Evolutionary conservation across 2,329 filamentous ascomycete genomes (phyloP).

Genomic region (Passalora sequoiae): DNA sequence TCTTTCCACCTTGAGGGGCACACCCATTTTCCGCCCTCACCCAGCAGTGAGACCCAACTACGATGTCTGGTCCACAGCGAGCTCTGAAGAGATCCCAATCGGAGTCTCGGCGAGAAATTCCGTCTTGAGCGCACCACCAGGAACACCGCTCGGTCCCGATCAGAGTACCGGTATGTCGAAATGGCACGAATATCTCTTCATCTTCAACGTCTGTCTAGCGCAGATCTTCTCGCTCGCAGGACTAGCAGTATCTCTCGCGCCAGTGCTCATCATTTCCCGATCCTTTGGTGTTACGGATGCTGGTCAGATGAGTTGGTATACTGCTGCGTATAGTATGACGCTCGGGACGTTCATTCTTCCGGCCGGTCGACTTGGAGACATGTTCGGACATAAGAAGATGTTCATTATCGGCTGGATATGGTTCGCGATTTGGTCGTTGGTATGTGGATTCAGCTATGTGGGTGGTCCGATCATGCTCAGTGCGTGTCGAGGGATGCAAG

Average conservation of each 20-base stretch:
- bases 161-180: background rate
- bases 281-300: constrained; percentile 38
- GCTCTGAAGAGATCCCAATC: background rate
- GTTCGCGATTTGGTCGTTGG: constrained; percentile 36
- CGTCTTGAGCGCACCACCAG: background rate
- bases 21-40: background rate
- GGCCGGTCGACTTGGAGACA: constrained; percentile 40
- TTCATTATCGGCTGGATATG: constrained; percentile 38
- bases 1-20: background rate
- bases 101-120: background rate
- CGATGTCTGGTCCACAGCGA: background rate
- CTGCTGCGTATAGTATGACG: constrained; percentile 39
- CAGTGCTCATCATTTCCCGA: constrained; percentile 35
- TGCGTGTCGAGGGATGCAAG: constrained; percentile 36
- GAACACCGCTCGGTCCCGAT: background rate
- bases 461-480: constrained; percentile 33
- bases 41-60: constrained; percentile 1
- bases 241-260: constrained; percentile 14
- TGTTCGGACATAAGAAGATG: constrained; percentile 39
- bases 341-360: constrained; percentile 43
- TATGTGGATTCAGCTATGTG: constrained; percentile 36
- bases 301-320: constrained; percentile 42
- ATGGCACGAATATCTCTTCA: constrained; percentile 25
- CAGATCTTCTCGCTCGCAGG: constrained; percentile 14
- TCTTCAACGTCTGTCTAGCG: constrained; percentile 19